These are phyloP conservation scores for Didymosphaeria variabile DNA, from an alignment of 2,329 filamentous ascomycete genomes.

Conservation along the genomic window DNA sequence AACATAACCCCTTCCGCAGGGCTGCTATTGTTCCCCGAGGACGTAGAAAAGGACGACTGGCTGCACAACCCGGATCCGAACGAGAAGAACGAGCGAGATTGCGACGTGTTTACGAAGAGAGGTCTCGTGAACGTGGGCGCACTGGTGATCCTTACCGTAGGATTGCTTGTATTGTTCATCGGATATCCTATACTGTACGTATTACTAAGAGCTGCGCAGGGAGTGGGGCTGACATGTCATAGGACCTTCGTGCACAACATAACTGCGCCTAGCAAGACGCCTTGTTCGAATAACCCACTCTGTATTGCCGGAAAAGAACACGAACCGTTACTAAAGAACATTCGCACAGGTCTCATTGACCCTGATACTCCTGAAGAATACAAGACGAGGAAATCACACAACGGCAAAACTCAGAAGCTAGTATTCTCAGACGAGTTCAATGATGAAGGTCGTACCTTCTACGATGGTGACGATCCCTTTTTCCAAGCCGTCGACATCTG, in stretches of 20 bases:
- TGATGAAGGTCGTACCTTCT: constrained; percentile 72
- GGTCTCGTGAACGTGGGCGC: constrained; percentile 72
- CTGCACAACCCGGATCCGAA: constrained; percentile 75
- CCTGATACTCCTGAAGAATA: constrained; percentile 70
- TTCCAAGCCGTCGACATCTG: constrained; percentile 74
- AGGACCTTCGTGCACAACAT: constrained; percentile 67
- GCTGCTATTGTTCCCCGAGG: constrained; percentile 73
- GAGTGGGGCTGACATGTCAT: constrained; percentile 24
- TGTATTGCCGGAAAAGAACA: constrained; percentile 61
- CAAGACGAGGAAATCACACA: constrained; percentile 63
- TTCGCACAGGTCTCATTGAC: constrained; percentile 70
- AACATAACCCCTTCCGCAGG: constrained; percentile 75
- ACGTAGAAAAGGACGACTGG: constrained; percentile 77
- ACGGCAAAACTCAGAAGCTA: constrained; percentile 70
- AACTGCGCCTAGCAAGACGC: constrained; percentile 44
- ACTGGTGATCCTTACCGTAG: constrained; percentile 66
- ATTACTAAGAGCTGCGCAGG: neutral
- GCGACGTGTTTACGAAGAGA: constrained; percentile 71
- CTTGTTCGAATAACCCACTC: constrained; percentile 54
- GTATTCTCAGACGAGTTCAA: constrained; percentile 81
- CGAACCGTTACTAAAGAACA: constrained; percentile 65
- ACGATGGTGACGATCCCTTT: constrained; percentile 74
- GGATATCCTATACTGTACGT: constrained; percentile 75
- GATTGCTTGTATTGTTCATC: constrained; percentile 72
- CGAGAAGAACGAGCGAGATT: constrained; percentile 68